Percentiles rank a stretch among this genome's conserved stretches.
Conservation (phyloP, 2,329 filamentous ascomycete genomes). For the Fusarium musae region DNA sequence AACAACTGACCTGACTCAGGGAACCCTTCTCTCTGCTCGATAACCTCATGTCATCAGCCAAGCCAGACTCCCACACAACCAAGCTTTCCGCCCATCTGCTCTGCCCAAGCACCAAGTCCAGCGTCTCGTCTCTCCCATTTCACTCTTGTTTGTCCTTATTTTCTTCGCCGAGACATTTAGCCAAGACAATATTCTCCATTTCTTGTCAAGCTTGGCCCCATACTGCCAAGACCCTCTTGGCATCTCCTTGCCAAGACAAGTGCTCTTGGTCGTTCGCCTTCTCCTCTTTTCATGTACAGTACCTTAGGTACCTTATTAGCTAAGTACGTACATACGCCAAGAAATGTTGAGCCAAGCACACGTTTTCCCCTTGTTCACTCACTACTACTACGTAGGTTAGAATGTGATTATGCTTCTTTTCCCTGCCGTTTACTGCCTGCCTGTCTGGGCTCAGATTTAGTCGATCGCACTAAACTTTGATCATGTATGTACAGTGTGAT, state of each 20-base stretch:
- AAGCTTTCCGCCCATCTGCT: constrained; percentile 42
- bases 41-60: constrained; percentile 32
- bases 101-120: neutral
- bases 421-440: neutral
- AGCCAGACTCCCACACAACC: constrained; percentile 38
- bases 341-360: constrained; percentile 24
- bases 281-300: neutral
- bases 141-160: neutral
- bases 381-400: neutral
- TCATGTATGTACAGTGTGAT: neutral
- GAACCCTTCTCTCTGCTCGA: neutral
- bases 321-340: constrained; percentile 1
- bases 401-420: constrained; percentile 21
- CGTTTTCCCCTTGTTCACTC: constrained; percentile 27
- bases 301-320: too few species aligned
- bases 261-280: neutral
- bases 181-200: constrained; percentile 23
- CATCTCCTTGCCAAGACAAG: constrained; percentile 24
- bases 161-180: constrained; percentile 19
- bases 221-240: constrained; percentile 26
- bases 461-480: constrained; percentile 8
- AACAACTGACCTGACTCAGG: neutral
- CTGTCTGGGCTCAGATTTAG: neutral
- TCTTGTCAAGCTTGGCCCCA: constrained; percentile 19
- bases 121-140: neutral